Evolutionary conservation across 108 stramenopile species (phyloP).

Genomic region (Nannochloropsis oceanica): DNA sequence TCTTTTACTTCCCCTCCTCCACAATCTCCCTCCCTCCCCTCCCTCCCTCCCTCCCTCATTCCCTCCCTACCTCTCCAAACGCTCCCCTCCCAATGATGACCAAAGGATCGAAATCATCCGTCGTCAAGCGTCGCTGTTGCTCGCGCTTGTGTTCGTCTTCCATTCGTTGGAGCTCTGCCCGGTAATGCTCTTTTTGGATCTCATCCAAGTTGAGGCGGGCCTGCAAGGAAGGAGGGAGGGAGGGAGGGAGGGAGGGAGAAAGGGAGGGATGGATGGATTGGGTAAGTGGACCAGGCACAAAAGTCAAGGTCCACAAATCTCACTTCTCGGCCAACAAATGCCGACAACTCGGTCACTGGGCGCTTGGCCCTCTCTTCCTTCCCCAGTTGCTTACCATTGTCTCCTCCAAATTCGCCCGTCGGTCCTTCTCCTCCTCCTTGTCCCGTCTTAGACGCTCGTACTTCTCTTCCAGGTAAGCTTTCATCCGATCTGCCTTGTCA

Average conservation of each 20-base stretch:
- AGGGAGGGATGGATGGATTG: background rate
- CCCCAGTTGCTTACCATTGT: constrained; percentile 1
- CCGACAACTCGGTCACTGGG: too few relatives aligned
- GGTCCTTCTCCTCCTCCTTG: constrained; percentile 24
- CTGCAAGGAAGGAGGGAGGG: background rate
- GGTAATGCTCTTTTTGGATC: constrained; percentile 15
- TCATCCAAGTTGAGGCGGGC: constrained; percentile 4
- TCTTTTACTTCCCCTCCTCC: background rate
- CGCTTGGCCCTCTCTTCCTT: background rate
- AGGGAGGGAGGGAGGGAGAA: background rate
- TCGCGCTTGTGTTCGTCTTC: constrained; percentile 26
- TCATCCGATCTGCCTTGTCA: constrained; percentile 20
- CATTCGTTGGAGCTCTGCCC: constrained; percentile 18
- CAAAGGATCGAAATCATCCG: constrained; percentile 38
- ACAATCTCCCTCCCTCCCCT: background rate
- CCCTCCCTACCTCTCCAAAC: constrained; percentile 31
- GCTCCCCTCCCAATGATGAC: constrained; percentile 42
- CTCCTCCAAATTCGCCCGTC: constrained; percentile 24
- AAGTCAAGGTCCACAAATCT: too few relatives aligned
- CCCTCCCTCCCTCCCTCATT: background rate
- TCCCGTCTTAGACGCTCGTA: constrained; percentile 22
- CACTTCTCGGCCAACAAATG: too few relatives aligned
- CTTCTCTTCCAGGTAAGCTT: constrained; percentile 29
- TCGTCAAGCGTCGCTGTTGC: constrained; percentile 28
- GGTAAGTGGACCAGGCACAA: background rate